Evolutionary conservation across 495 filamentous ascomycete genomes (phyloP).

Genomic region (Astrothelium subdiscretum): DNA sequence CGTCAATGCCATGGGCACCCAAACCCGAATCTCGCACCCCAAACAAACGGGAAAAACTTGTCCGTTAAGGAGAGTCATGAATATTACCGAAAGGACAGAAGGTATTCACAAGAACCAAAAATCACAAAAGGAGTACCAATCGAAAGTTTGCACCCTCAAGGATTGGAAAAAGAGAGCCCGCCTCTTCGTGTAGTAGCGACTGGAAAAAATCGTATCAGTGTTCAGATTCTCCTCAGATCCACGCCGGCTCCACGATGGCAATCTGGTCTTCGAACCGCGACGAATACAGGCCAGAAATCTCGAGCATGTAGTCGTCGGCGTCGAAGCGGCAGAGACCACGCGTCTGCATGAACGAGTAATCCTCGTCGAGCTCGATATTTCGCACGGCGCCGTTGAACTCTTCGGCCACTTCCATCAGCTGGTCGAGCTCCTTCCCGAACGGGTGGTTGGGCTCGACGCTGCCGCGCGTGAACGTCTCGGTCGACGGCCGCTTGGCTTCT

Average conservation of each 20-base stretch:
- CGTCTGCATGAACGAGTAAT: constrained; percentile 43
- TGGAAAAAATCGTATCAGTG: not conserved
- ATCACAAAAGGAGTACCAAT: not conserved
- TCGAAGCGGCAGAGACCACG: constrained; percentile 63
- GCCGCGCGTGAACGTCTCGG: constrained; percentile 40
- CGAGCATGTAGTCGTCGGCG: constrained; percentile 71
- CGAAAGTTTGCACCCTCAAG: not conserved
- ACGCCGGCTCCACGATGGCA: not conserved
- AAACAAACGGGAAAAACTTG: not conserved
- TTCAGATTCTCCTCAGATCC: not conserved
- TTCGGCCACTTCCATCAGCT: constrained; percentile 73
- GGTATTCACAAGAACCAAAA: not conserved
- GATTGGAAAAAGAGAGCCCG: not conserved
- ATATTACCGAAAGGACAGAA: not conserved
- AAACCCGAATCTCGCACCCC: not conserved
- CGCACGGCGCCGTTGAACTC: constrained; percentile 52
- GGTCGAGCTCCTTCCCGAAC: constrained; percentile 63
- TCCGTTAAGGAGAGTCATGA: constrained; percentile 2
- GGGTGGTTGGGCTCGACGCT: constrained; percentile 34
- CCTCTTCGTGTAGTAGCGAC: not conserved
- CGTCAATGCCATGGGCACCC: not conserved
- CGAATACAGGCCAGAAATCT: constrained; percentile 59
- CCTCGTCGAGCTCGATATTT: constrained; percentile 41
- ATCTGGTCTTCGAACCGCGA: constrained; percentile 10
- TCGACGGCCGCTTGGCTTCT: constrained; percentile 8